phyloP scores from a whole-genome alignment of 2,329 filamentous ascomycete genomes.

The Pseudogymnoascus sp. region DNA sequence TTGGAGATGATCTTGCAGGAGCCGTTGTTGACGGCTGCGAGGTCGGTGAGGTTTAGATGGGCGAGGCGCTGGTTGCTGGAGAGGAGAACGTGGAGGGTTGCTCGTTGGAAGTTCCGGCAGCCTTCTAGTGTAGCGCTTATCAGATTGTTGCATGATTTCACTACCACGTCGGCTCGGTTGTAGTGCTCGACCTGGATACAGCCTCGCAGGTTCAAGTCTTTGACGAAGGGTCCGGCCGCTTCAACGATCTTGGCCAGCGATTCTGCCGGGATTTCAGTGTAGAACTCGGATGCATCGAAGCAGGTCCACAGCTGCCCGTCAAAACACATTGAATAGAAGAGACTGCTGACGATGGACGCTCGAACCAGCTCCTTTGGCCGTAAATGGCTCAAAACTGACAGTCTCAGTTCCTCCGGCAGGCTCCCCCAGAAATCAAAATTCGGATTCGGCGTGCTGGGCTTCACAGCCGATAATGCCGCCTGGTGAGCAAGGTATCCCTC shows the following conservation, averaged over 20 bases:
- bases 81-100: slow-evolving; percentile 70
- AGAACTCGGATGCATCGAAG: slow-evolving; percentile 80
- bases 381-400: slow-evolving; percentile 70
- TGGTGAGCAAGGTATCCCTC: slow-evolving; percentile 28
- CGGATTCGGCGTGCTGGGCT: slow-evolving; percentile 25
- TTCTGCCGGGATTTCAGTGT: slow-evolving; percentile 75
- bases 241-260: slow-evolving; percentile 79
- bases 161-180: slow-evolving; percentile 68
- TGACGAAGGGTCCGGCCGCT: slow-evolving; percentile 80
- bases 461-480: slow-evolving; percentile 13
- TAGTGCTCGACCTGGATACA: slow-evolving; percentile 83
- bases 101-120: slow-evolving; percentile 72
- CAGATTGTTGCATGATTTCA: slow-evolving; percentile 79
- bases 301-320: slow-evolving; percentile 90
- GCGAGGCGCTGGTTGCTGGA: slow-evolving; percentile 66
- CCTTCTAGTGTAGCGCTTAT: slow-evolving; percentile 84
- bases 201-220: slow-evolving; percentile 81
- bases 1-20: slow-evolving; percentile 80
- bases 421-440: slow-evolving; percentile 66
- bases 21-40: slow-evolving; percentile 71
- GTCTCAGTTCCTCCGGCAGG: slow-evolving; percentile 74
- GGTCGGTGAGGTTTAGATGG: slow-evolving; percentile 79
- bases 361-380: slow-evolving; percentile 73
- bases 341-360: slow-evolving; percentile 67
- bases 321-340: slow-evolving; percentile 77